A percentile compares a stretch with the other conserved stretches of the same genome.
phyloP scores from a whole-genome alignment of 2,329 filamentous ascomycete genomes.

The Aspergillus awamori region DNA sequence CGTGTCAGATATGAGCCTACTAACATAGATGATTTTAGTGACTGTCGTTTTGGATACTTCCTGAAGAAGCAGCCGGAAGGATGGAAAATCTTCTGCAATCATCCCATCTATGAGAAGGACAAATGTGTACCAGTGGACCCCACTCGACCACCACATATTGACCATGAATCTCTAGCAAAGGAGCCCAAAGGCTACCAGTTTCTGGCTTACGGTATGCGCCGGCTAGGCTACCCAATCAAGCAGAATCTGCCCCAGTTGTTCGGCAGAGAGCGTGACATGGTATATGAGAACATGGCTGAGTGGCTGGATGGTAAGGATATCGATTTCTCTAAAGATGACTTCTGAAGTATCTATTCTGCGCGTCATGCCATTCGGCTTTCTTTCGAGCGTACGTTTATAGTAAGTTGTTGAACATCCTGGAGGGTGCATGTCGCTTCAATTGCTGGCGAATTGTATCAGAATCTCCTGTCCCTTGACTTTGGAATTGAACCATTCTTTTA shows the following conservation, averaged over 20 bases:
- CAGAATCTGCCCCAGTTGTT: neutral
- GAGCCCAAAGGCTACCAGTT: constrained; percentile 7
- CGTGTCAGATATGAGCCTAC: neutral
- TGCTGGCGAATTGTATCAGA: constrained; percentile 15
- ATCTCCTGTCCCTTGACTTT: constrained; percentile 55
- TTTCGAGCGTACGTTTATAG: too few species aligned
- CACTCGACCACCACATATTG: neutral
- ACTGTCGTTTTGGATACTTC: constrained; percentile 3
- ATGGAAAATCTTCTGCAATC: constrained; percentile 10
- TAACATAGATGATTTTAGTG: neutral
- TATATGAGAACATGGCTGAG: neutral
- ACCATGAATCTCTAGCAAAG: neutral
- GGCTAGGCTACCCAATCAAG: neutral
- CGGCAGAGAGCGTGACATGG: neutral
- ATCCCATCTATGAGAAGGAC: constrained; percentile 9
- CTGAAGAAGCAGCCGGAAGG: neutral
- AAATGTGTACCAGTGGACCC: constrained; percentile 5
- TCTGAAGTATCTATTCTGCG: neutral
- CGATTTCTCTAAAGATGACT: neutral
- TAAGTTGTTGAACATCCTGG: neutral
- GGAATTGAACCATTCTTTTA: constrained; percentile 61
- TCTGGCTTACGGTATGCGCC: constrained; percentile 4
- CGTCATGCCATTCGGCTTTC: neutral
- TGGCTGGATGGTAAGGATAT: constrained; percentile 1
- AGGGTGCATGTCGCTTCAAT: neutral